phyloP scores from a whole-genome alignment of 192 early-diverging fungal genomes.

The Nowakowskiella sp. region DNA sequence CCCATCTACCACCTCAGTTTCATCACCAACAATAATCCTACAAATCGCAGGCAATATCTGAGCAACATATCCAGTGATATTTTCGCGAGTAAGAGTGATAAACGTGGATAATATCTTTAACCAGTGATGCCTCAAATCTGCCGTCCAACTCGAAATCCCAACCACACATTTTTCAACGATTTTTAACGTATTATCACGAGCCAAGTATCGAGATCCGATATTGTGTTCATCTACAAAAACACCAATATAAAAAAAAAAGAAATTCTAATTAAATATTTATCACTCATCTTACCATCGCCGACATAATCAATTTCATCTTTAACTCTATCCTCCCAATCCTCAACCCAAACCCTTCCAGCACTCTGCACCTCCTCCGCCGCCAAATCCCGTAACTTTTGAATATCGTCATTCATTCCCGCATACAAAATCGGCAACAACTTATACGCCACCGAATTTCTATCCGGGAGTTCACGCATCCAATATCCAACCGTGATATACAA shows the following conservation, averaged over 20 bases:
- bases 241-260: slow-evolving; percentile 1
- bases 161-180: slow-evolving; percentile 28
- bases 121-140: slow-evolving; percentile 31
- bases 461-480: slow-evolving; percentile 35
- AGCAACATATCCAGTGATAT: slow-evolving; percentile 45
- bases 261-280: slow-evolving; percentile 5
- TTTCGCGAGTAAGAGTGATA: slow-evolving; percentile 31
- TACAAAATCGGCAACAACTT: slow-evolving; percentile 42
- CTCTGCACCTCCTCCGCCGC: slow-evolving; percentile 25
- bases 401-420: slow-evolving; percentile 41
- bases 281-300: slow-evolving; percentile 6
- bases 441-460: slow-evolving; percentile 41
- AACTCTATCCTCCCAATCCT: slow-evolving; percentile 41
- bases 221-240: slow-evolving; percentile 27
- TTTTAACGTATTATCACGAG: slow-evolving; percentile 48
- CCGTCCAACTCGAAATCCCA: slow-evolving; percentile 41
- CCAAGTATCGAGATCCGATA: slow-evolving; percentile 40
- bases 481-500: slow-evolving; percentile 30
- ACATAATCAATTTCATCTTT: slow-evolving; percentile 51
- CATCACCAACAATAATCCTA: slow-evolving; percentile 39
- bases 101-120: slow-evolving; percentile 30
- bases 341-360: slow-evolving; percentile 41
- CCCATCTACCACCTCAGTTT: slow-evolving; percentile 28
- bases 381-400: slow-evolving; percentile 11
- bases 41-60: slow-evolving; percentile 36